These are phyloP conservation scores for barley (Hordeum vulgare) DNA, from an alignment of 176 grass and related monocot species.

Conservation along the genomic window DNA sequence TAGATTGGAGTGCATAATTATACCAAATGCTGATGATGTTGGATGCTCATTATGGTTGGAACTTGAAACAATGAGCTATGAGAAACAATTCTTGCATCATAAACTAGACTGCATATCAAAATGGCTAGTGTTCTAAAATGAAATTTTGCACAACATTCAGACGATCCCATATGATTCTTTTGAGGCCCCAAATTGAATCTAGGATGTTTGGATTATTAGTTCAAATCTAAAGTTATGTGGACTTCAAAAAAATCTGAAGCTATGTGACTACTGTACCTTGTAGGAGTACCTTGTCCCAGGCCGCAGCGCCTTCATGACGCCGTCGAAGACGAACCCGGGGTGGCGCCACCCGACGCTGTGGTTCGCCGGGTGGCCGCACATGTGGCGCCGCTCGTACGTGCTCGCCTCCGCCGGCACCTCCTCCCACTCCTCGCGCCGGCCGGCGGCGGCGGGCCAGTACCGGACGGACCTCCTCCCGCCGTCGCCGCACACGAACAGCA, in stretches of 20 bases:
- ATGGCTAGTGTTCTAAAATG: not conserved
- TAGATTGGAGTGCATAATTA: not conserved
- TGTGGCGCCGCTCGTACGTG: conserved; percentile 29
- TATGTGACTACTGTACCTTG: conserved; percentile 40
- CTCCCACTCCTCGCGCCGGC: conserved; percentile 14
- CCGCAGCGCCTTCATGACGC: conserved; percentile 55
- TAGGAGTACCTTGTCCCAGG: conserved; percentile 67
- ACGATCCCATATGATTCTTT: too few species aligned
- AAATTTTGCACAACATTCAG: too few species aligned
- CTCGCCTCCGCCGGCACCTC: conserved; percentile 49
- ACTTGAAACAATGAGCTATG: not conserved
- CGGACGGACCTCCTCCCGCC: conserved; percentile 49
- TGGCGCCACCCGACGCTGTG: conserved; percentile 71
- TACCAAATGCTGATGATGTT: not conserved
- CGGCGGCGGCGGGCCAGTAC: conserved; percentile 29
- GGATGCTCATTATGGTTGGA: not conserved
- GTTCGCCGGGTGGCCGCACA: conserved; percentile 80
- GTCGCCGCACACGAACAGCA: conserved; percentile 74
- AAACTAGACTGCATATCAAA: not conserved
- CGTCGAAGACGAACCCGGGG: conserved; percentile 91
- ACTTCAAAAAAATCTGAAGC: too few species aligned
- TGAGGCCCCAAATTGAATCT: too few species aligned
- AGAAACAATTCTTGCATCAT: not conserved
- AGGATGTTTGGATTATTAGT: too few species aligned
- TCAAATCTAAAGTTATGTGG: too few species aligned